phyloP scores from a whole-genome alignment of 495 filamentous ascomycete genomes.

The Tricharina praecox region DNA sequence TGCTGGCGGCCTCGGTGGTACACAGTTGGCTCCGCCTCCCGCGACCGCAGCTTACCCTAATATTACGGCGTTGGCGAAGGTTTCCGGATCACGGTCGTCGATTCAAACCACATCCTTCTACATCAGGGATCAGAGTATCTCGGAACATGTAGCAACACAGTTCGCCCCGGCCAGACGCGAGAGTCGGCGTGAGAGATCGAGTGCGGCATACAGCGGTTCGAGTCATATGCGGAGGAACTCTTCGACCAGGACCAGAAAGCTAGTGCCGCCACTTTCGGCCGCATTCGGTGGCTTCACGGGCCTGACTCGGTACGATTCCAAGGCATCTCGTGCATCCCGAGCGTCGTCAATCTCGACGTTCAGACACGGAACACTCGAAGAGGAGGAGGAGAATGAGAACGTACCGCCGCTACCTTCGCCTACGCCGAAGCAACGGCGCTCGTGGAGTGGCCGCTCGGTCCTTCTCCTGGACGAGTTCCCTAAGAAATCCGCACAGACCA shows the following conservation, averaged over 20 bases:
- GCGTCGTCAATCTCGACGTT: not conserved
- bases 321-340: constrained; percentile 1
- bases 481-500: not conserved
- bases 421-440: not conserved
- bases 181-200: not conserved
- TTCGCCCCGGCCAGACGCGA: constrained; percentile 12
- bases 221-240: not conserved
- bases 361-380: not conserved
- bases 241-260: not conserved
- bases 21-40: no score
- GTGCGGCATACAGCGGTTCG: not conserved
- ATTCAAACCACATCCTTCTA: not conserved
- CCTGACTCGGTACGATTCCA: not conserved
- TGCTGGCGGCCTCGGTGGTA: no score
- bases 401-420: not conserved
- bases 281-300: constrained; percentile 8
- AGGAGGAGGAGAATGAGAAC: not conserved
- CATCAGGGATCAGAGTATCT: not conserved
- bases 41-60: constrained; percentile 1
- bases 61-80: not conserved
- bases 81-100: no score
- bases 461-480: constrained; percentile 15
- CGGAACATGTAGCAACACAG: constrained; percentile 18
- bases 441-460: constrained; percentile 22
- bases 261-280: constrained; percentile 7